These are phyloP conservation scores for Aspergillus novoparasiticus DNA, from an alignment of 2,329 filamentous ascomycete genomes.

Conservation along the genomic window DNA sequence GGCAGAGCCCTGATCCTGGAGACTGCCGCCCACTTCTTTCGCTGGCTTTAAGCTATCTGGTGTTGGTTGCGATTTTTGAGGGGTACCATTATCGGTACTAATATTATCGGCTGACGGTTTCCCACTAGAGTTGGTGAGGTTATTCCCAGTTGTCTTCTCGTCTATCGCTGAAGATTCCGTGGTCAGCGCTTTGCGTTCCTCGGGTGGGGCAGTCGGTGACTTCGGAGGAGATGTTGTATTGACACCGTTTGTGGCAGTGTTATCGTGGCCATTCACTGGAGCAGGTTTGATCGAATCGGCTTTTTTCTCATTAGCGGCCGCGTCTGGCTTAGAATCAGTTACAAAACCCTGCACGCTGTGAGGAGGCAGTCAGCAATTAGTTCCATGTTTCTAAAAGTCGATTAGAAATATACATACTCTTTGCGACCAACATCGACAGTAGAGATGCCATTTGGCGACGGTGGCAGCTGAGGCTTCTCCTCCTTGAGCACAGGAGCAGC, in stretches of 20 bases:
- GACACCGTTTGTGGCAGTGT: slow-evolving; percentile 32
- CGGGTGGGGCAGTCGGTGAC: slow-evolving; percentile 24
- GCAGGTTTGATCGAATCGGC: slow-evolving; percentile 20
- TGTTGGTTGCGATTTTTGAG: slow-evolving; percentile 11
- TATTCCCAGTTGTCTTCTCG: slow-evolving; percentile 8
- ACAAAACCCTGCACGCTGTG: slow-evolving; percentile 26
- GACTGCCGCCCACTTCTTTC: slow-evolving; percentile 21
- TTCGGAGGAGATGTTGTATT: slow-evolving; percentile 33
- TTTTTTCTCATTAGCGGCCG: slow-evolving; percentile 18
- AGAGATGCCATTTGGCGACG: slow-evolving; percentile 37
- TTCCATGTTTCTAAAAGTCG: not conserved
- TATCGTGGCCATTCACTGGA: slow-evolving; percentile 35
- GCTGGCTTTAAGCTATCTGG: slow-evolving; percentile 15
- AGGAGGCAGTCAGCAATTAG: slow-evolving; percentile 21
- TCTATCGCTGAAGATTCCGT: slow-evolving; percentile 14
- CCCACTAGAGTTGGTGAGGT: not conserved
- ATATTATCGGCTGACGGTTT: slow-evolving; percentile 7
- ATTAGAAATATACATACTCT: slow-evolving; percentile 30
- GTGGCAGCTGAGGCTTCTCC: slow-evolving; percentile 44
- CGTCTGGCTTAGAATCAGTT: slow-evolving; percentile 28
- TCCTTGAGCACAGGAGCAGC: slow-evolving; percentile 40
- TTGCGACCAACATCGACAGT: slow-evolving; percentile 28
- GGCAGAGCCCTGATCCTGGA: slow-evolving; percentile 24
- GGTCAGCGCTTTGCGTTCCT: slow-evolving; percentile 16
- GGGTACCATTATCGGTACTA: slow-evolving; percentile 1